Evolutionary conservation across 2,329 filamentous ascomycete genomes (phyloP).

Genomic region (Ceratocystiopsis brevicomis): DNA sequence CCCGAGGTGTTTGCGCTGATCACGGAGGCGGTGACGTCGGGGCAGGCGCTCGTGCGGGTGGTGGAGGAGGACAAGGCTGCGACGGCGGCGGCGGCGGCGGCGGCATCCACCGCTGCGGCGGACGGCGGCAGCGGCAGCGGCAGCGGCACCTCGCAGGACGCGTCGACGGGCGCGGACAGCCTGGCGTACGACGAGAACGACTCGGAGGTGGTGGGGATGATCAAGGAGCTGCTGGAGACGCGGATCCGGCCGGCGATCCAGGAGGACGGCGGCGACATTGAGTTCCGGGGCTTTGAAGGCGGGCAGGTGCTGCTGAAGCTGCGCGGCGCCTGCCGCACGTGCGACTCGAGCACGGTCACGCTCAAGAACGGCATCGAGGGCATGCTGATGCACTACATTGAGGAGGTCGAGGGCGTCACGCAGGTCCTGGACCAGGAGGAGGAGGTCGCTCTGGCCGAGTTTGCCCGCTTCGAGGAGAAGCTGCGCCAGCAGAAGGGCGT

Average conservation of each 20-base stretch:
- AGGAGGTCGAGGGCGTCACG: conserved; percentile 83
- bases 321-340: conserved; percentile 82
- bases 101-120: neutral
- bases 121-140: conserved; percentile 9
- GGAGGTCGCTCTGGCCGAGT: conserved; percentile 69
- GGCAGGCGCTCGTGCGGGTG: conserved; percentile 61
- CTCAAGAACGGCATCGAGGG: conserved; percentile 95
- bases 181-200: conserved; percentile 78
- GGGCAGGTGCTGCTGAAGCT: conserved; percentile 76
- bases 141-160: no score
- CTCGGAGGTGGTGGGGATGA: conserved; percentile 90
- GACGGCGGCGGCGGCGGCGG: conserved; percentile 15
- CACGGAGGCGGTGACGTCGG: conserved; percentile 74
- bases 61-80: conserved; percentile 27
- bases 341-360: conserved; percentile 91
- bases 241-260: conserved; percentile 89
- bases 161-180: conserved; percentile 31
- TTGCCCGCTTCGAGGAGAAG: conserved; percentile 88
- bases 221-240: conserved; percentile 92
- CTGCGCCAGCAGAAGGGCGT: conserved; percentile 34
- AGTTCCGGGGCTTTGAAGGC: conserved; percentile 75
- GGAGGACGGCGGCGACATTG: conserved; percentile 94
- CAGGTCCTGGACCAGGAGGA: conserved; percentile 87
- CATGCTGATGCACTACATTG: conserved; percentile 97
- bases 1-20: conserved; percentile 92